Evolutionary conservation across 768 basidiomycete genomes (phyloP).

Genomic region (Suillus fuscotomentosus): DNA sequence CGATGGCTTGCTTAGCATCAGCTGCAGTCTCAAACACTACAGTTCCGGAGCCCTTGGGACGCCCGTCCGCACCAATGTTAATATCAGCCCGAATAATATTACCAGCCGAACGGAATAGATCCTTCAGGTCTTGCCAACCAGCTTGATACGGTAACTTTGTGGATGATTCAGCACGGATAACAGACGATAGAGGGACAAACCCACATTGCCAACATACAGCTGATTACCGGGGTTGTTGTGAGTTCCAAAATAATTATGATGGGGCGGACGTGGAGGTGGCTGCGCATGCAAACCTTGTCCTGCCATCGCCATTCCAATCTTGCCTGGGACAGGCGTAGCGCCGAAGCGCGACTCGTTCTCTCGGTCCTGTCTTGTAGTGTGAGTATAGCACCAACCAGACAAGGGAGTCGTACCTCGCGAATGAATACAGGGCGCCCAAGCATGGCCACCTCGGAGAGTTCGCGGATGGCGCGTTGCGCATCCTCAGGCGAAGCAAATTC

Average conservation of each 20-base stretch:
- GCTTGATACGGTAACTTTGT: constrained; percentile 88
- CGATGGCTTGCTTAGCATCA: constrained; percentile 90
- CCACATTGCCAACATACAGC: constrained; percentile 88
- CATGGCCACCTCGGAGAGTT: constrained; percentile 86
- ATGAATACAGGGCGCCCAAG: constrained; percentile 95
- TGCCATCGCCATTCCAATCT: constrained; percentile 95
- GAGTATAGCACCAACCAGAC: constrained; percentile 1
- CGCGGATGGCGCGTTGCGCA: constrained; percentile 83
- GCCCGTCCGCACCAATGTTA: constrained; percentile 88
- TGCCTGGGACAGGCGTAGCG: constrained; percentile 91
- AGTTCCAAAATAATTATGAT: constrained; percentile 69
- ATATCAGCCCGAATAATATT: constrained; percentile 96
- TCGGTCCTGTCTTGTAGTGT: constrained; percentile 65
- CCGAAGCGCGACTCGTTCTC: constrained; percentile 96
- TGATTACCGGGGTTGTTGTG: constrained; percentile 76
- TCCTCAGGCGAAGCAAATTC: constrained; percentile 92
- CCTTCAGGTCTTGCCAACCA: constrained; percentile 99
- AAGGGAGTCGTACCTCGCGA: constrained; percentile 67
- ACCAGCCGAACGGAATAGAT: constrained; percentile 93
- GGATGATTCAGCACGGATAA: constrained; percentile 7
- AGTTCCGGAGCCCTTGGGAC: constrained; percentile 96
- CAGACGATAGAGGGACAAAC: constrained; percentile 16
- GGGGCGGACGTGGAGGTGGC: constrained; percentile 81
- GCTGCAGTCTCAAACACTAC: constrained; percentile 92
- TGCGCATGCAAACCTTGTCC: constrained; percentile 80